Evolutionary conservation across 1,284 basidiomycete genomes (phyloP).

Genomic region (Trichosporon sp.): DNA sequence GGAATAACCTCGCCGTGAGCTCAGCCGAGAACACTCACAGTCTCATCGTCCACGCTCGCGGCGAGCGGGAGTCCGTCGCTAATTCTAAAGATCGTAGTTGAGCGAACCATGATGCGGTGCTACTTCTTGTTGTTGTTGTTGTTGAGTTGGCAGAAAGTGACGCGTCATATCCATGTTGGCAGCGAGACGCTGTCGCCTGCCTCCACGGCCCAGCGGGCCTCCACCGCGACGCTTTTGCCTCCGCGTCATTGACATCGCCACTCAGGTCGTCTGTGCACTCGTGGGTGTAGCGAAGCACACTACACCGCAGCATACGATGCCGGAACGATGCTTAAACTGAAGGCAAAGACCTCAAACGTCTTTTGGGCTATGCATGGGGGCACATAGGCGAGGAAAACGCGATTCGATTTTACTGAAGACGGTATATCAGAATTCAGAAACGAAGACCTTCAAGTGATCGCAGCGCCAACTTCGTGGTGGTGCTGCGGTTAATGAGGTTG

Average conservation of each 20-base stretch:
- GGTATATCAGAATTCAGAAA: not conserved
- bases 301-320: no score
- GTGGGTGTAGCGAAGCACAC: no score
- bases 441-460: no score
- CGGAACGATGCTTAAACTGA: not conserved
- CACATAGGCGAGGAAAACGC: no score
- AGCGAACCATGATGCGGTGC: conserved; percentile 71
- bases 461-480: not conserved
- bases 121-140: conserved; percentile 13
- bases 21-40: conserved; percentile 61
- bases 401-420: not conserved
- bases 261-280: not conserved
- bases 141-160: not conserved
- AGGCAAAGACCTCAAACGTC: no score
- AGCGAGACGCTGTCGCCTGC: not conserved
- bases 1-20: not conserved
- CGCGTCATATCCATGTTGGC: conserved; percentile 18
- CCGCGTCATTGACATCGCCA: not conserved
- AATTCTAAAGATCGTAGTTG: conserved; percentile 88
- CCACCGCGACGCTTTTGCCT: conserved; percentile 17
- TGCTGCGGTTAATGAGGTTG: not conserved
- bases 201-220: not conserved
- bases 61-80: conserved; percentile 88
- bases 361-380: no score
- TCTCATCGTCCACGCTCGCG: conserved; percentile 92